Evolutionary conservation across 108 stramenopile species (phyloP), one percentile per base, ranked within the genome.

Genomic region (Hondaea fermentalgiana): DNA sequence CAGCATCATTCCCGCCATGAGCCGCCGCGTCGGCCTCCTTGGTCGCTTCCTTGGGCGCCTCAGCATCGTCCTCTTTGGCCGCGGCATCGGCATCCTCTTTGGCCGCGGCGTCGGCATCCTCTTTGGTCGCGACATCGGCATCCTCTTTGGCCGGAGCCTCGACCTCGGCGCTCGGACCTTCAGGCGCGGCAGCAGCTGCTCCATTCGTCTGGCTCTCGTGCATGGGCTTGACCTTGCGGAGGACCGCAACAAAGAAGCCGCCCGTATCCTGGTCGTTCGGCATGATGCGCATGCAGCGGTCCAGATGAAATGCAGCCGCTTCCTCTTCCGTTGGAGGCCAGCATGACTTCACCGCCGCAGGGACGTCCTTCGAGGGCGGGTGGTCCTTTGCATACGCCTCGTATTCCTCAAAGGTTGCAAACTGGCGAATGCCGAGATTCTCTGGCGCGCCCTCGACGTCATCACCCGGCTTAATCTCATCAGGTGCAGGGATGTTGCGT

Each of bases 191-290:
- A 14, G 6, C 35, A 17, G 25, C 42, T 14, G 25, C 42, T 10
- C 10, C 10, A 8, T 35, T 17, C 14, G 64, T 10, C 6, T n/a
- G 21, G 25, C 42, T 10, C 25, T 42, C 64, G 42, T n/a, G 10
- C 64, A 35, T 53, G 8, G 49, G 51, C 76, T 57, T 69, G 64
- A 95, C 92, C 91, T 98, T 98, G 72, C 92, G 93, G 29, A 99
- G 91, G 8, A 98, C 90, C 4, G 97, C 96, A 60, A 99, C 97
- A 90, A 99, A 99, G 91, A 99, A 99, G 5, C 98, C 99, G 59
- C 98, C 98, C 0, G 98, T 98, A 88, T 99, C 95, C 94, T 97
- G 96, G 88, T 99, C 98, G 87, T 99, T 98, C 0, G 99, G 97
- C 57, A 98, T 90, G 89, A 96, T 93, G 58, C 99, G 95, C 92